Conservation (phyloP, 495 filamentous ascomycete species). For the Bacidia gigantensis region DNA sequence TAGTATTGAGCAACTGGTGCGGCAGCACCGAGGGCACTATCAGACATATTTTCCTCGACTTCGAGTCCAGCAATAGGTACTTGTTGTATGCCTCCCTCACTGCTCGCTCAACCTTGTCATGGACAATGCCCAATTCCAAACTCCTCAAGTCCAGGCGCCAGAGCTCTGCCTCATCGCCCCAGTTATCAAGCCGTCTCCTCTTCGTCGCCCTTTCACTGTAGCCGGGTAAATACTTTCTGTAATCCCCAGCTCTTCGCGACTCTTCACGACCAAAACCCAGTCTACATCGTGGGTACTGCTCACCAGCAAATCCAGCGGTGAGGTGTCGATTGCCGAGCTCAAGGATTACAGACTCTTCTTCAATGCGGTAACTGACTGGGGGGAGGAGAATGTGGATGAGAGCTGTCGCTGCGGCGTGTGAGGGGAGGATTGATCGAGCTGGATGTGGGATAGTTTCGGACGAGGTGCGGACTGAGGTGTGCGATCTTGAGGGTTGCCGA, state of each 20-base stretch:
- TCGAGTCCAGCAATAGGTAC: slow-evolving; percentile 60
- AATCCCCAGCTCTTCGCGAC: slow-evolving; percentile 71
- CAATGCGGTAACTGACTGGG: slow-evolving; percentile 56
- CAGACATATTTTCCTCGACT: slow-evolving; percentile 55
- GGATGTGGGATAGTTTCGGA: slow-evolving; percentile 17
- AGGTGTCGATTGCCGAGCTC: slow-evolving; percentile 72
- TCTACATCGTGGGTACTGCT: slow-evolving; percentile 56
- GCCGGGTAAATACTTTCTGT: slow-evolving; percentile 50
- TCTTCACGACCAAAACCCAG: slow-evolving; percentile 59
- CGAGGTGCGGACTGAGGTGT: slow-evolving; percentile 20
- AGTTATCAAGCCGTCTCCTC: slow-evolving; percentile 34
- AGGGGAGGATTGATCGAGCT: slow-evolving; percentile 28
- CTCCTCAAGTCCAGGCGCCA: slow-evolving; percentile 64
- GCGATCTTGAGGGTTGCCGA: slow-evolving; percentile 6
- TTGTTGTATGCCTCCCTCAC: slow-evolving; percentile 77
- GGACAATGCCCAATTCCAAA: slow-evolving; percentile 62
- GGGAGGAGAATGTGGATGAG: slow-evolving; percentile 54
- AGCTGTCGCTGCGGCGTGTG: slow-evolving; percentile 48
- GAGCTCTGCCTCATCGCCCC: slow-evolving; percentile 63
- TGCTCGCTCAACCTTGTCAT: slow-evolving; percentile 76
- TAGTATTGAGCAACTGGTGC: slow-evolving; percentile 57
- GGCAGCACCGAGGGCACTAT: slow-evolving; percentile 67
- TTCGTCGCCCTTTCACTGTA: slow-evolving; percentile 34
- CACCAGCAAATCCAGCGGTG: slow-evolving; percentile 74
- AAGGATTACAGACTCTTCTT: slow-evolving; percentile 73